Evolutionary conservation across 192 early-diverging fungal genomes (phyloP), one percentile per base, ranked within the genome.

Genomic region (Linnemannia exigua): DNA sequence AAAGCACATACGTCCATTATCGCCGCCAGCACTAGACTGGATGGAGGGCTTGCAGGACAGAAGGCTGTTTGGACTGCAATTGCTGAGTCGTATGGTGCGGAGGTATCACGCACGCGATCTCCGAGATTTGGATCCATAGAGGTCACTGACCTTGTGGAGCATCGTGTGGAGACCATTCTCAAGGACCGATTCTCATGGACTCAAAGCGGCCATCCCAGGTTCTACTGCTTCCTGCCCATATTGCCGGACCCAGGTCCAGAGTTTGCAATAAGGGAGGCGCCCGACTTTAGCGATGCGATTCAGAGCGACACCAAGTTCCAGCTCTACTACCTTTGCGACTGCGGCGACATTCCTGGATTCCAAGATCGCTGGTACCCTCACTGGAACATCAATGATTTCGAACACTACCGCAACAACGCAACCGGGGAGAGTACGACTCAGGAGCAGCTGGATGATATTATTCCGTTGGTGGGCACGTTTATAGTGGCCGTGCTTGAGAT

Each of bases 271-370:
- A 25, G 31, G 0, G 28, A 22, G 31, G 58, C 25, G 25, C 28
- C 58, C 5, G 14, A 15, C 28, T 12, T 63, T 22, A 63, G 12
- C 58, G 58, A 63, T 8, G 58, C 25, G 58, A 63, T 63, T 63
- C 58, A 63, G 14, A 63, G 58, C 28, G 58, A 63, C 28, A 63
- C 58, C 25, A 63, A 12, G 58, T 63, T 63, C 28, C 58, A 63
- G 28, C 12, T 63, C 14, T 71, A 84, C 31, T 77, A 74, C 51
- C 61, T 77, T 31, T 84, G 81, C 67, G 81, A 84, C 31, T 84
- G 76, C 69, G 81, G 81, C 33, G 54, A 51, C n/a, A 25, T 74
- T 7, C 52, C 80, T 22, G 75, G 75, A 51, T 75, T 54, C 44
- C 37, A 72, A 22, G 38, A 31, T 25, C 44, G 19, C 9, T 66